These are phyloP conservation scores for Apiotrichum mycotoxinovorans DNA, from an alignment of 1,284 basidiomycete species.

Conservation along the genomic window DNA sequence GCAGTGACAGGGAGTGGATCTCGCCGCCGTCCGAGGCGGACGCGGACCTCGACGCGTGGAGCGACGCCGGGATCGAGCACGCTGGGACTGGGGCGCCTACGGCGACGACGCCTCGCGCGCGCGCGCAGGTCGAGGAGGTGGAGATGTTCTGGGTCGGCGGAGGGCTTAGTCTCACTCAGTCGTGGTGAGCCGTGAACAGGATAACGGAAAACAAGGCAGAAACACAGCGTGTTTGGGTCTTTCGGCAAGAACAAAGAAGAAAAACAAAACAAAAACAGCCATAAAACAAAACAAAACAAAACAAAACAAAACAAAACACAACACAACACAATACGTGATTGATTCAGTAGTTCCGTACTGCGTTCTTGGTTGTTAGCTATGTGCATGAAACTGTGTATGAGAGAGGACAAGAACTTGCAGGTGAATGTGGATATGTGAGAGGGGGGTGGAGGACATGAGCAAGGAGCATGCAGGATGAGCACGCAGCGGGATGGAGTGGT, in stretches of 20 bases:
- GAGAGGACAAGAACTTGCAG: too few species aligned
- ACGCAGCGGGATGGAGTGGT: too few species aligned
- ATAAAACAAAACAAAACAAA: background rate
- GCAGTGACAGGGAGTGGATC: slow-evolving; percentile 17
- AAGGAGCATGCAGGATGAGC: too few species aligned
- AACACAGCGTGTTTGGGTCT: too few species aligned
- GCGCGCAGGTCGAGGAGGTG: background rate
- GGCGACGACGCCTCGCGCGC: background rate
- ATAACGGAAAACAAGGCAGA: background rate
- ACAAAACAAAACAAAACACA: too few species aligned
- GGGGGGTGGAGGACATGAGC: too few species aligned
- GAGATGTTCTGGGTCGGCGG: slow-evolving; percentile 8
- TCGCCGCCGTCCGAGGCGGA: slow-evolving; percentile 28
- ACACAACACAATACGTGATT: background rate
- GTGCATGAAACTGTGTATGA: too few species aligned
- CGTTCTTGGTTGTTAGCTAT: too few species aligned
- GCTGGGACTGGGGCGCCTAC: background rate
- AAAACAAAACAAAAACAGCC: background rate
- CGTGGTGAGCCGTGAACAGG: background rate
- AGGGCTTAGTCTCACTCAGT: slow-evolving; percentile 6
- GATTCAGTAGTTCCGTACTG: too few species aligned
- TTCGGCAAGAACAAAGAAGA: background rate
- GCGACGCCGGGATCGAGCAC: slow-evolving; percentile 1
- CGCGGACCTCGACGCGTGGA: slow-evolving; percentile 29
- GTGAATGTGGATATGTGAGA: too few species aligned